Evolutionary conservation across 2,329 filamentous ascomycete genomes (phyloP), one percentile per base, ranked within the genome.

Genomic region (Pseudocercospora ulei): DNA sequence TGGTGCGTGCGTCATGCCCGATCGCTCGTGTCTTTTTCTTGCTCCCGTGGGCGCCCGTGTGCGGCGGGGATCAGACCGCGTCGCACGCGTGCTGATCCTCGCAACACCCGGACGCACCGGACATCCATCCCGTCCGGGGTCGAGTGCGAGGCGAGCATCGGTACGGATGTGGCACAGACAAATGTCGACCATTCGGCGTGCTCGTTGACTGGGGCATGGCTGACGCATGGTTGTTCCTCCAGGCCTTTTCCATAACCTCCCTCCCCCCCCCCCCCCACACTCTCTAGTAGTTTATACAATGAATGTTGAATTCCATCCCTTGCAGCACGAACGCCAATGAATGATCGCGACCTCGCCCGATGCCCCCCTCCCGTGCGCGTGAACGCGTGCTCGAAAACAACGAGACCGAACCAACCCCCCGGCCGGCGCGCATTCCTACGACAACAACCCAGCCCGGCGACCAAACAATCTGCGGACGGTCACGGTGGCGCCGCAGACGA

Each of bases 401-500:
- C n/a, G n/a, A n/a, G n/a, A n/a, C n/a, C n/a, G n/a, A n/a, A n/a
- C n/a, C n/a, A n/a, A n/a, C n/a, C n/a, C n/a, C n/a, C n/a, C n/a
- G n/a, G n/a, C 16, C 19, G 18, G 19, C 17, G 16, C 16, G 14
- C 37, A 4, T 13, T n/a, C 16, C 37, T 33, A 43, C 26, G 44
- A 49, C 26, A 49, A 30, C 44, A 47, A 8, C 23, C 41, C 30
- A 20, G 38, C 41, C 13, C 47, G 47, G 29, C 46, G 46, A 20
- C 56, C 56, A 29, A 59, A 57, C 40, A 60, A 55, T 34, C 56
- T 49, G 26, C 59, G 47, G 18, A 58, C 49, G n/a, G 57, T 59
- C 54, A 61, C 52, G 37, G 48, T 56, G 7, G 56, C 55, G 30
- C 57, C 54, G 39, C 58, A 54, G n/a, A 57, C 48, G 18, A 60